phyloP scores from a whole-genome alignment of 192 early-diverging fungal genomes.

The Coemansia erecta region DNA sequence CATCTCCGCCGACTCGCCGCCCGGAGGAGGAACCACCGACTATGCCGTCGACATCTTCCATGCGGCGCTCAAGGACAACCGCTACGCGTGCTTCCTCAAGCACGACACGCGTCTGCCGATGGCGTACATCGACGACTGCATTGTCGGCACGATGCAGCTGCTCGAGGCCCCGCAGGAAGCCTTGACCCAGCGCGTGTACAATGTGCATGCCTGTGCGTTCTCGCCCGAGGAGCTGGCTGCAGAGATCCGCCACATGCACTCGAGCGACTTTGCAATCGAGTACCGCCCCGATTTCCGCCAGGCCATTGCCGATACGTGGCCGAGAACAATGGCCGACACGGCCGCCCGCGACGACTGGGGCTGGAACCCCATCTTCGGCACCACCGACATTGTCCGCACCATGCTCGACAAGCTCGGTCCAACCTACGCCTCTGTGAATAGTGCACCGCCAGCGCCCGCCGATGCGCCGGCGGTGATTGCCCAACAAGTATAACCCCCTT shows the following conservation, averaged over 20 bases:
- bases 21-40: conserved; percentile 68
- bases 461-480: background rate
- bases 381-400: conserved; percentile 57
- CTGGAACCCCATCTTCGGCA: conserved; percentile 61
- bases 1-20: conserved; percentile 63
- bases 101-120: conserved; percentile 60
- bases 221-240: conserved; percentile 56
- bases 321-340: conserved; percentile 58
- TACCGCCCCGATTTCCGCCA: conserved; percentile 63
- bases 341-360: conserved; percentile 63
- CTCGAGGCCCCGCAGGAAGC: conserved; percentile 53
- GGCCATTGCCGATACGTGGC: conserved; percentile 67
- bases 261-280: conserved; percentile 57
- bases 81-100: conserved; percentile 60
- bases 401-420: conserved; percentile 61
- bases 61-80: conserved; percentile 57
- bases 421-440: conserved; percentile 34
- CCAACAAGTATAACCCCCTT: too few relatives aligned
- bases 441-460: background rate
- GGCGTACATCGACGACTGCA: conserved; percentile 68
- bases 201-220: conserved; percentile 62
- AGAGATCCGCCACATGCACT: conserved; percentile 54
- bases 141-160: conserved; percentile 63
- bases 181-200: conserved; percentile 62
- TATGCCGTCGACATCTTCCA: conserved; percentile 73